Evolutionary conservation across 495 filamentous ascomycete species (phyloP), one percentile per base, ranked within the genome.

Genomic region (Penicillium psychrofluorescens): DNA sequence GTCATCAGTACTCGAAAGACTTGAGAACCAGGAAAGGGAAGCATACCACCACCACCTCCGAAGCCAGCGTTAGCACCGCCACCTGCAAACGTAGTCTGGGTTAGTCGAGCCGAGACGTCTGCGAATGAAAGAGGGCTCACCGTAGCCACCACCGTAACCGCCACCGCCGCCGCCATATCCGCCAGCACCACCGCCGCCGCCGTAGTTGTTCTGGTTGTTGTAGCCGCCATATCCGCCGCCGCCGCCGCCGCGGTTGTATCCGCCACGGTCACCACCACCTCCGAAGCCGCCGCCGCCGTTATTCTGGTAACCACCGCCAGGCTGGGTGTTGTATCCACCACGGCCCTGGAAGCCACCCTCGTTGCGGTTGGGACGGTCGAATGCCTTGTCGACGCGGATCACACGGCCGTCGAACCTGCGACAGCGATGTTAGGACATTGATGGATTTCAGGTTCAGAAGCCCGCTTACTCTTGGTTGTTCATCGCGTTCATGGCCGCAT

Each of bases 311-410:
- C 61, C 54, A 43, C 46, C 40, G 36, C 48, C 50, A 11, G 62
- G 64, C 29, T 54, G 59, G 27, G 53, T 51, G 55, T 68, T 66
- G 53, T 71, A 71, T 41, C 65, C 67, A 33, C 69, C 68, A 29
- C 69, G 67, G 29, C 72, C 69, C 29, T 72, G 66, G 56, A 68
- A 73, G 35, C 72, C 72, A 38, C 54, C 59, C 16, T 62, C 55
- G 41, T 49, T 41, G 33, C 59, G 53, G 40, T 40, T 50, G 32
- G 76, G 67, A 53, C 83, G 82, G 63, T 97, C 89, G 36, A 88
- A 90, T 40, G 92, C 94, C 62, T 87, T 95, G 71, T 96, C 92
- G 38, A 99, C 92, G 46, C 94, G 90, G 57, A 99, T 96, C 43
- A 77, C 78, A 44, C 92, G 90, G 38, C 92, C 92, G 69, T 99